Evolutionary conservation across 2,329 filamentous ascomycete species (phyloP).

Genomic region (Penicillium fuscoglaucum): DNA sequence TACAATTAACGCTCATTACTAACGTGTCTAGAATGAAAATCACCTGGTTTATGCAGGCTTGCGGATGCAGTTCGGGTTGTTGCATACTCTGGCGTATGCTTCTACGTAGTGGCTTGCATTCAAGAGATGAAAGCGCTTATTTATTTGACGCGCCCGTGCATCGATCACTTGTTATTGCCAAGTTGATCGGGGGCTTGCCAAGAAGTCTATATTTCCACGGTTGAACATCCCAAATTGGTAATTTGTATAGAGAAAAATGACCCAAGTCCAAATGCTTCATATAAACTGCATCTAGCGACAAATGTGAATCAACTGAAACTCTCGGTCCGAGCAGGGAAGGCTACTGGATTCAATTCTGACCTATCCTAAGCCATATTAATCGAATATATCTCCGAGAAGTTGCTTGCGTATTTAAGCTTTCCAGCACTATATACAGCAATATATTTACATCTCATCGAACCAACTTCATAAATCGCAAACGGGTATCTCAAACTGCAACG

Average conservation of each 20-base stretch:
- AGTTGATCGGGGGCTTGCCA: background rate
- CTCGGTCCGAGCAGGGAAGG: background rate
- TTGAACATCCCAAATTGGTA: background rate
- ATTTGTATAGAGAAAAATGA: background rate
- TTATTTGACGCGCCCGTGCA: background rate
- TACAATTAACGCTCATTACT: no score
- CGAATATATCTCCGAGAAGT: background rate
- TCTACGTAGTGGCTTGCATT: background rate
- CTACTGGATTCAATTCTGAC: background rate
- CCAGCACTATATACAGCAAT: background rate
- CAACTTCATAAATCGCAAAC: slow-evolving; percentile 3
- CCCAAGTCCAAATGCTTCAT: background rate
- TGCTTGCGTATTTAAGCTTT: background rate
- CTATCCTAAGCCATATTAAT: background rate
- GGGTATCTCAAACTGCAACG: slow-evolving; percentile 14
- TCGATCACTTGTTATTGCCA: background rate
- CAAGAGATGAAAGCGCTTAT: background rate
- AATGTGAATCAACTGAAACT: background rate
- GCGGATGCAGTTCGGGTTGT: background rate
- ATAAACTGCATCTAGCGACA: background rate
- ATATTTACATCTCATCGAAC: background rate
- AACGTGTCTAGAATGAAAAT: no score
- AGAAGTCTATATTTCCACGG: background rate
- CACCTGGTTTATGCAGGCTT: background rate
- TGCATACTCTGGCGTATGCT: background rate